A percentile compares a stretch with the other conserved stretches of the same genome.
Evolutionary conservation across 495 filamentous ascomycete species (phyloP).

Genomic region (Daldinia grandis): DNA sequence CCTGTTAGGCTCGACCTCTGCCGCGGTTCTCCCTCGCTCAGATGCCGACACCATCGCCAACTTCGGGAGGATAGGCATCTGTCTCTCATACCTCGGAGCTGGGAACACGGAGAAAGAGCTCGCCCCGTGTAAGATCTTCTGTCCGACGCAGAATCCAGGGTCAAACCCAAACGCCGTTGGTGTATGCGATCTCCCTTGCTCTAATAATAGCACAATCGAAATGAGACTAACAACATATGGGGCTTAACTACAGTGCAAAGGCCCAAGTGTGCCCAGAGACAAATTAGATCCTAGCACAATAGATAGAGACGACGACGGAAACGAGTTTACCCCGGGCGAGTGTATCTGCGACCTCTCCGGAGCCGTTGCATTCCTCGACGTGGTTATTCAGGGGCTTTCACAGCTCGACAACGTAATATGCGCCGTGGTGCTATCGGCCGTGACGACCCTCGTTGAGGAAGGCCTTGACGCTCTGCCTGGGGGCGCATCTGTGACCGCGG

Average conservation of each 20-base stretch:
- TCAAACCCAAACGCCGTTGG: conserved; percentile 37
- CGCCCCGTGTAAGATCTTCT: conserved; percentile 30
- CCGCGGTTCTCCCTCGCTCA: conserved; percentile 23
- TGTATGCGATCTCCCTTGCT: conserved; percentile 11
- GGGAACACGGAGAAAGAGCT: conserved; percentile 32
- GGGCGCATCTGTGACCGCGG: conserved; percentile 6
- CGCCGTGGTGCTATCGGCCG: conserved; percentile 26
- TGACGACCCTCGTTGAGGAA: conserved; percentile 27
- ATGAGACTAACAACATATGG: conserved; percentile 10
- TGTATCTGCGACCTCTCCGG: conserved; percentile 26
- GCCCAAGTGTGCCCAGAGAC: conserved; percentile 14
- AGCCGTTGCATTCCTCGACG: conserved; percentile 21
- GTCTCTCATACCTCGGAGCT: conserved; percentile 29
- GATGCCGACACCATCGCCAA: conserved; percentile 34
- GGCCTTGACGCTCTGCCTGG: conserved; percentile 25
- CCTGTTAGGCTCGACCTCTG: neutral
- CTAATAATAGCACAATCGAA: neutral
- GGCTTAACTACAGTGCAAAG: conserved; percentile 19
- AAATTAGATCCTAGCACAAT: conserved; percentile 28
- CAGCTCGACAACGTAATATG: conserved; percentile 37
- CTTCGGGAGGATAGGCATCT: conserved; percentile 36
- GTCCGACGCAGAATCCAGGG: conserved; percentile 24
- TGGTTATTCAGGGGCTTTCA: conserved; percentile 30
- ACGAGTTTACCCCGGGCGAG: conserved; percentile 24
- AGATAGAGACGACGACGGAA: conserved; percentile 35